These are phyloP conservation scores for Trypanosoma melophagium DNA, from an alignment of 208 protist species.

Conservation along the genomic window DNA sequence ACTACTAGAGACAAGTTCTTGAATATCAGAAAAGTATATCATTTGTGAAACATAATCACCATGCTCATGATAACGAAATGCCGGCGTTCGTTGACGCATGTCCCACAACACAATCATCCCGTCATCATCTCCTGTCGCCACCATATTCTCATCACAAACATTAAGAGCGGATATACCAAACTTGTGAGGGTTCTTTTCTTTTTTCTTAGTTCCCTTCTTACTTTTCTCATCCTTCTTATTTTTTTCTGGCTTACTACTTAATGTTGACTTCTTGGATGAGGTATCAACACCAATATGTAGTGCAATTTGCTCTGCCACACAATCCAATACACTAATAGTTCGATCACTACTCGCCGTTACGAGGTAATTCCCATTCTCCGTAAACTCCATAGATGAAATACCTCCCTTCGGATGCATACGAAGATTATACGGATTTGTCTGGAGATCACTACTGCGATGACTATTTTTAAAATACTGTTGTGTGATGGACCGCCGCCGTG, in stretches of 20 bases:
- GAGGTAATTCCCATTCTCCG: slow-evolving; percentile 81
- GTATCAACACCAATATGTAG: slow-evolving; percentile 57
- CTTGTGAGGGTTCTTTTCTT: slow-evolving; percentile 78
- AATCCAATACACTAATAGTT: slow-evolving; percentile 84
- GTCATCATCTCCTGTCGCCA: slow-evolving; percentile 88
- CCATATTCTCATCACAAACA: slow-evolving; percentile 81
- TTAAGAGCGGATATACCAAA: slow-evolving; percentile 83
- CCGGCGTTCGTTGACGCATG: slow-evolving; percentile 72
- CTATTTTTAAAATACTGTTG: slow-evolving; percentile 20
- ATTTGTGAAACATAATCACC: slow-evolving; percentile 89
- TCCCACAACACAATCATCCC: slow-evolving; percentile 87
- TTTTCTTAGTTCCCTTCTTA: slow-evolving; percentile 29
- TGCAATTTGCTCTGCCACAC: slow-evolving; percentile 59
- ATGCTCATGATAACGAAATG: slow-evolving; percentile 83
- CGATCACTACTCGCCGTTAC: slow-evolving; percentile 81
- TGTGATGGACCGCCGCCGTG: slow-evolving; percentile 18
- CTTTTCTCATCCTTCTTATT: slow-evolving; percentile 39
- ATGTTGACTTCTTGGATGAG: slow-evolving; percentile 25
- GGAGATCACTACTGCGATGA: not conserved
- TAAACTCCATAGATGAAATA: slow-evolving; percentile 86
- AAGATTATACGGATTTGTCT: slow-evolving; percentile 46
- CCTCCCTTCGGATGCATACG: slow-evolving; percentile 77
- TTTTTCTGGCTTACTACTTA: slow-evolving; percentile 4
- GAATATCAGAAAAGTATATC: slow-evolving; percentile 84
- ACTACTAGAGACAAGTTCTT: slow-evolving; percentile 84